A percentile compares a stretch with the other conserved stretches of the same genome.
phyloP scores from a whole-genome alignment of 2,329 filamentous ascomycete species.

The Fusarium sublunatum region DNA sequence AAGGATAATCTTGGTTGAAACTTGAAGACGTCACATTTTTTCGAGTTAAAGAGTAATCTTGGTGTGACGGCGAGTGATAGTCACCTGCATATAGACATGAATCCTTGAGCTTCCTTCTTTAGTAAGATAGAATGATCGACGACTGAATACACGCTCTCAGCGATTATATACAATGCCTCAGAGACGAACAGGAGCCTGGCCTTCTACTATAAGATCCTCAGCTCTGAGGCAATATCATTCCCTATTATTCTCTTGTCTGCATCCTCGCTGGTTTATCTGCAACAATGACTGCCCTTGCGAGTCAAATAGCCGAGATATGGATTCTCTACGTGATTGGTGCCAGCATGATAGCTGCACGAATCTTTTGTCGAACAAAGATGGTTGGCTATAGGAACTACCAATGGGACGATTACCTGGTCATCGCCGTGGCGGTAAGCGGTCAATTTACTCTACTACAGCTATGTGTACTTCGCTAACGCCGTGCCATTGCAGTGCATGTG shows the following conservation, averaged over 20 bases:
- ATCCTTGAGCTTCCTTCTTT: not conserved
- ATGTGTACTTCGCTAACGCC: not conserved
- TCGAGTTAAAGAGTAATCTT: too few relatives aligned
- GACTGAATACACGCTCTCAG: not conserved
- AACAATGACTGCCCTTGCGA: slow-evolving; percentile 3
- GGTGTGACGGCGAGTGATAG: not conserved
- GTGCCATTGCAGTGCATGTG: slow-evolving; percentile 23
- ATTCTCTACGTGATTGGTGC: slow-evolving; percentile 50
- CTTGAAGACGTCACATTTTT: not conserved
- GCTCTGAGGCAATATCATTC: too few relatives aligned
- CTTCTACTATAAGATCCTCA: too few relatives aligned
- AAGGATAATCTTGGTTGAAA: not conserved
- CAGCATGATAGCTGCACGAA: slow-evolving; percentile 47
- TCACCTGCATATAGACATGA: not conserved
- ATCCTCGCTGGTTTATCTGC: too few relatives aligned
- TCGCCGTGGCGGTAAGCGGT: slow-evolving; percentile 14
- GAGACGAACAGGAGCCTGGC: not conserved
- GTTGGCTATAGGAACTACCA: slow-evolving; percentile 49
- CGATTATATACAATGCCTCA: not conserved
- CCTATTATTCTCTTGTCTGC: too few relatives aligned
- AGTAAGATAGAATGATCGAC: not conserved
- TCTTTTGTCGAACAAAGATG: slow-evolving; percentile 49
- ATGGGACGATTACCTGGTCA: slow-evolving; percentile 51
- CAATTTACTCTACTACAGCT: accelerated
- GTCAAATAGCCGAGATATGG: slow-evolving; percentile 51